Evolutionary conservation across 2,329 filamentous ascomycete genomes (phyloP), one percentile per base, ranked within the genome.

Genomic region (Knoxdaviesia capensis): DNA sequence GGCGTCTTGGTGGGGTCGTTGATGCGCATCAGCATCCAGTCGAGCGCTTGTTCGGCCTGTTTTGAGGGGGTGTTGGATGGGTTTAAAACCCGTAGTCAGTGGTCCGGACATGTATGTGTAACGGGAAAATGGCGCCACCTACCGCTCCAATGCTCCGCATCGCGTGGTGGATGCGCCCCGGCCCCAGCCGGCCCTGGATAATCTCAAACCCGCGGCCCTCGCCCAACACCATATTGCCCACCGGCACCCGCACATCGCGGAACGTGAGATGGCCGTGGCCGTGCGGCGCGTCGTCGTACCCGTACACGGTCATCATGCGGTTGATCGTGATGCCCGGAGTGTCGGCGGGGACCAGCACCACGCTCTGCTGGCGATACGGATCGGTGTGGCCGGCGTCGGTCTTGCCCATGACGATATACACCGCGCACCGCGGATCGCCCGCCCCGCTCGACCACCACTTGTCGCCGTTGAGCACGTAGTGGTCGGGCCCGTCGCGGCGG

Each of bases 401-500:
- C 69, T 96, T 94, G 62, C 85, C 90, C 82, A 98, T 94, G 52
- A 94, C 86, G 47, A 98, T 78, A 65, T 94, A 96, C 57, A 98
- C 68, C 59, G 81, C 71, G 69, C 90, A 98, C 52, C 88, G 74
- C 45, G 80, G 81, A 62, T 98, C 90, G 45, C 90, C 90, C 11
- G 87, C 86, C 49, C 90, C 90, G 48, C 84, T 93, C 31, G 85
- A 93, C 90, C 90, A 98, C 90, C 90, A 98, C 84, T 98, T 98
- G 74, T 88, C 72, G 44, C 90, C 90, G 55, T 96, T 94, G 42
- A 98, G 69, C 11, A 96, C 76, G 56, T 90, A 94, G 20, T 20
- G 20, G 52, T 90, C 75, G 54, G 90, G 75, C 7, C 87, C 88
- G 49, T 94, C 85, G 44, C 73, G 75, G 49, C 65, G 71, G 56